A percentile compares a stretch with the other conserved stretches of the same genome.
These are phyloP conservation scores for Calocera viscosa DNA, from an alignment of 768 basidiomycete genomes.

Conservation along the genomic window DNA sequence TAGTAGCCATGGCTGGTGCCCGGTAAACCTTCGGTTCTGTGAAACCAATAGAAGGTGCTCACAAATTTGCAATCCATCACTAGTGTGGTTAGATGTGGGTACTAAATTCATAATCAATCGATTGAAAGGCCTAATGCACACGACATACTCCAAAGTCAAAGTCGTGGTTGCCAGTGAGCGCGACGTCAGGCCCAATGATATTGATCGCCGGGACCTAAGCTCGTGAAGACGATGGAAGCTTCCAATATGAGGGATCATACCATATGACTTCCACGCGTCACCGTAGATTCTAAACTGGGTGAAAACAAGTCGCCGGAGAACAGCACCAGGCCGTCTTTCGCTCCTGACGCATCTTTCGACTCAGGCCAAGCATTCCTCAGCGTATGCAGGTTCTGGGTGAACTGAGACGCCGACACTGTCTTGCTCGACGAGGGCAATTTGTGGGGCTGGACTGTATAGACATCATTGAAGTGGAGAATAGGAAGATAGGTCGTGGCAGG, in stretches of 20 bases:
- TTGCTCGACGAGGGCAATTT: slow-evolving; percentile 43
- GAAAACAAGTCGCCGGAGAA: slow-evolving; percentile 88
- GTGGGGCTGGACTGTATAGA: slow-evolving; percentile 69
- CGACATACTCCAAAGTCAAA: slow-evolving; percentile 62
- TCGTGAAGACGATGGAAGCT: not conserved
- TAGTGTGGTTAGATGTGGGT: slow-evolving; percentile 34
- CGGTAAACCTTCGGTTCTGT: not conserved
- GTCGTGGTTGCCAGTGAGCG: slow-evolving; percentile 82
- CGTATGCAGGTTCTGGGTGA: slow-evolving; percentile 55
- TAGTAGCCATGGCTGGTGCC: slow-evolving; percentile 66
- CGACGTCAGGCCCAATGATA: slow-evolving; percentile 60
- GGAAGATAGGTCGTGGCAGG: slow-evolving; percentile 16
- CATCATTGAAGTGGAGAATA: slow-evolving; percentile 31
- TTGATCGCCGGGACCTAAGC: slow-evolving; percentile 75
- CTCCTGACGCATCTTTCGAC: slow-evolving; percentile 32
- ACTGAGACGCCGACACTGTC: slow-evolving; percentile 80
- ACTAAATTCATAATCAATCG: slow-evolving; percentile 12
- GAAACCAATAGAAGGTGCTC: not conserved
- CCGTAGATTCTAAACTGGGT: slow-evolving; percentile 73
- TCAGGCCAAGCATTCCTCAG: slow-evolving; percentile 47
- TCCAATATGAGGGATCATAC: slow-evolving; percentile 29
- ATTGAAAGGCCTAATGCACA: not conserved
- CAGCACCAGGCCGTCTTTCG: slow-evolving; percentile 58
- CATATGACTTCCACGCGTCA: slow-evolving; percentile 87
- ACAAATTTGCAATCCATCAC: slow-evolving; percentile 65